phyloP scores from a whole-genome alignment of 352 stramenopile species.

The Hyaloperonospora arabidopsidis region DNA sequence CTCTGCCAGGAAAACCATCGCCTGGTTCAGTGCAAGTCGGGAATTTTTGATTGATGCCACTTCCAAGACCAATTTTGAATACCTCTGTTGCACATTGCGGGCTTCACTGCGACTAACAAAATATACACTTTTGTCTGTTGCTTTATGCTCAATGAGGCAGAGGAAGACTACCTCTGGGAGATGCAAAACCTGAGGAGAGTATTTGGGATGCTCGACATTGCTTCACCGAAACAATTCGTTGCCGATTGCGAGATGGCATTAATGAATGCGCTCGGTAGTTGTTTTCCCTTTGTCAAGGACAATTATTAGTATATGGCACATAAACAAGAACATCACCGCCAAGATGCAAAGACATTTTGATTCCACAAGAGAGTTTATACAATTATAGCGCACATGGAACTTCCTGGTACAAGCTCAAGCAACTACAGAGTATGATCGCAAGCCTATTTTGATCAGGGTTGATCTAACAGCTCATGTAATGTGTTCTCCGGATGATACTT shows the following conservation, averaged over 20 bases:
- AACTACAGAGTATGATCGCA: too few relatives aligned
- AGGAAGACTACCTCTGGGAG: background rate
- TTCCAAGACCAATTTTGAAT: background rate
- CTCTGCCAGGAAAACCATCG: background rate
- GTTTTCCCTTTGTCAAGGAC: background rate
- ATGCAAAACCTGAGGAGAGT: background rate
- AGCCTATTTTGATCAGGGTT: too few relatives aligned
- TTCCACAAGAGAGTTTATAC: too few relatives aligned
- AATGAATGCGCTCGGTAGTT: background rate
- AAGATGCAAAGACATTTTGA: too few relatives aligned
- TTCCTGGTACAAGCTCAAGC: too few relatives aligned
- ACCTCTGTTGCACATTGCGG: background rate
- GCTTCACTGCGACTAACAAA: background rate
- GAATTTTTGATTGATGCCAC: background rate
- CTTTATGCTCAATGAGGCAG: background rate
- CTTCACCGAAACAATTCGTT: background rate
- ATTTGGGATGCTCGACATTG: background rate
- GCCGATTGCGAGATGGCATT: background rate
- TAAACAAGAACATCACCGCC: too few relatives aligned
- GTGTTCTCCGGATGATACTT: too few relatives aligned
- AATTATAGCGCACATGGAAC: too few relatives aligned
- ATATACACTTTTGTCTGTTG: background rate
- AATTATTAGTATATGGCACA: background rate
- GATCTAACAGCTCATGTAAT: too few relatives aligned
- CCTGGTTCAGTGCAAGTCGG: background rate